Base-by-base conservation (phyloP, 202 grass and related monocot species). In the Elaeis oleifera region DNA sequence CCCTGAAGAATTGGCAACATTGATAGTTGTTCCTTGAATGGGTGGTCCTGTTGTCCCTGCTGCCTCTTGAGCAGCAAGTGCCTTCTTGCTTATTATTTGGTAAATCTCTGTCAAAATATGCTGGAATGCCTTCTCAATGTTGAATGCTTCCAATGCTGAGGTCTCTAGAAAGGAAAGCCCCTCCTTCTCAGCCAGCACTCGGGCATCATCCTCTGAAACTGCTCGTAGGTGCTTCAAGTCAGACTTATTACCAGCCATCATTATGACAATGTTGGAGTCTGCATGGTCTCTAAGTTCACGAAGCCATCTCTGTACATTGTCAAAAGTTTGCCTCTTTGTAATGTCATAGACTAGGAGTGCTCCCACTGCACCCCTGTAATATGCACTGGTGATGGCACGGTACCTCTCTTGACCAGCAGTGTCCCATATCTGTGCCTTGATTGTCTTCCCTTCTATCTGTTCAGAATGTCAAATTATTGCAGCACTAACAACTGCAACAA, bases 391-490 rank as follows among this genome's bases (percentile, higher is more conserved):
- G 65, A 95, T 95, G 16, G 86, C 86, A 48, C 90, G 86, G 62
- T 90, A 95, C 64, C 90, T 87, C 64, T 95, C 90, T 69, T 95
- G 90, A 19, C 90, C 90, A 54, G 83, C 90, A 21, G 86, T 95
- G 58, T 90, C 90, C 90, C 90, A 95, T 63, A 95, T 95, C 65
- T 95, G 86, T 50, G 86, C 86, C 75, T 95, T 95, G 66, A 95
- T 69, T 49, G 83, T 95, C 61, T 95, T 95, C 27, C 75, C 86
- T 6, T 90, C 84, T 67, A 82, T 78, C 83, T 90, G 75, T 59
- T 68, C 36, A 62, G 17, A 25, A 22, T 14, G 31, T 58, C 56
- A n/a, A 60, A 60, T 60, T n/a, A 32, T 29, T 60, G 17, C 1
- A 8, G 25, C 27, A 20, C 0, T n/a, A 39, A 60, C 36, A 44